Evolutionary conservation across 2,329 filamentous ascomycete species (phyloP).

Genomic region (Bipolaris cookei): DNA sequence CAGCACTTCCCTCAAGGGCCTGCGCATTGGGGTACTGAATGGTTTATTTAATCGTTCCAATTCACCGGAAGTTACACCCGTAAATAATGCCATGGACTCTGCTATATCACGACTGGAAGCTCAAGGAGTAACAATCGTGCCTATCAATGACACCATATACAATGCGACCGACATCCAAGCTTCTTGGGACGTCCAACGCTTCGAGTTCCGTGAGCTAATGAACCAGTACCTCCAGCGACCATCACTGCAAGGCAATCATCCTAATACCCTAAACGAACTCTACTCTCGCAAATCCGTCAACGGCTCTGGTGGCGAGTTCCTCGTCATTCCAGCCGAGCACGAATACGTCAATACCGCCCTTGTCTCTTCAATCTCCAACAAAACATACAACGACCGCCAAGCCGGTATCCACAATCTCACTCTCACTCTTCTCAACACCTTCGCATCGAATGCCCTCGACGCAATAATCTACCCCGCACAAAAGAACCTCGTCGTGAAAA

Average conservation of each 20-base stretch:
- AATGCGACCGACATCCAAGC: conserved; percentile 59
- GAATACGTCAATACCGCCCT: conserved; percentile 60
- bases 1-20: conserved; percentile 44
- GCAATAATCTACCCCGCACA: conserved; percentile 70
- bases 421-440: conserved; percentile 57
- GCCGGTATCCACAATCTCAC: conserved; percentile 61
- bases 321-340: conserved; percentile 67
- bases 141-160: conserved; percentile 58
- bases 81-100: conserved; percentile 60
- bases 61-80: conserved; percentile 61
- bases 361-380: conserved; percentile 59
- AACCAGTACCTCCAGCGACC: conserved; percentile 61
- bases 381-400: conserved; percentile 57
- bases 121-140: conserved; percentile 59
- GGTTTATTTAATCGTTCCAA: conserved; percentile 64
- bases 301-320: conserved; percentile 54
- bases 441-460: conserved; percentile 58
- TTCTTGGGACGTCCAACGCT: conserved; percentile 65
- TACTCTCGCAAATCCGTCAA: conserved; percentile 51
- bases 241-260: conserved; percentile 52
- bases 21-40: conserved; percentile 59
- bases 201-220: conserved; percentile 64
- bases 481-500: conserved; percentile 65
- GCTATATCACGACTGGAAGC: conserved; percentile 55
- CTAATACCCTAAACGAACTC: conserved; percentile 57